Evolutionary conservation across 345 rosid species (phyloP), one percentile per base, ranked within the genome.

Genomic region (Jatropha curcas): DNA sequence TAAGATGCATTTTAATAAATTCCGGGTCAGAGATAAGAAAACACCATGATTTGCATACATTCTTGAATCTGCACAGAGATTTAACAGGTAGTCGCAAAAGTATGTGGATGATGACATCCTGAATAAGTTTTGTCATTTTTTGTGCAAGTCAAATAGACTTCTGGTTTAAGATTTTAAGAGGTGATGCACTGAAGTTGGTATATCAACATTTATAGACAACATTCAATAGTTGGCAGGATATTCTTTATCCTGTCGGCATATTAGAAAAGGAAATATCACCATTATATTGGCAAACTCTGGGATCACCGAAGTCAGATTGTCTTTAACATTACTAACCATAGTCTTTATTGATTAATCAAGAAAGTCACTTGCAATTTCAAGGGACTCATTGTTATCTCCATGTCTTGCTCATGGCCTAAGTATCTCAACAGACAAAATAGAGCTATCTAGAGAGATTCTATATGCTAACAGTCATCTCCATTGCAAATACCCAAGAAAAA

Each of bases 1-100:
- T 61, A 5, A 61, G 65, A 22, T 61, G 65, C 65, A 61, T 61
- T 34, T 27, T 34, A 20, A 61, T 61, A 61, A 61, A 61, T 2
- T 61, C 27, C 3, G 67, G 67, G 22, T 62, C 50, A 62, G 50
- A 62, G 5, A 62, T 62, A 20, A 62, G 45, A n/a, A 1, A n/a
- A n/a, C 50, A 9, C 67, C 67, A 62, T 3, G 67, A 37, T 22
- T 62, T 62, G 50, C 67, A 37, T 62, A 62, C 67, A 4, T 9
- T 2, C 67, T 62, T 62, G 50, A 62, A 62, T 22, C 67, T 30
- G 46, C 48, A 39, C 0, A 62, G 50, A 62, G 67, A 62, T 5
- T 62, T 62, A 9, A 22, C 67, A 39, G 67, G 48, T 9, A 62
- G 67, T 20, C 65, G 27, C 10, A 61, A 35, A 14, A 61, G 65